Percentiles rank a stretch among this genome's conserved stretches.
phyloP scores from a whole-genome alignment of 768 basidiomycete genomes.

The Suillus plorans region DNA sequence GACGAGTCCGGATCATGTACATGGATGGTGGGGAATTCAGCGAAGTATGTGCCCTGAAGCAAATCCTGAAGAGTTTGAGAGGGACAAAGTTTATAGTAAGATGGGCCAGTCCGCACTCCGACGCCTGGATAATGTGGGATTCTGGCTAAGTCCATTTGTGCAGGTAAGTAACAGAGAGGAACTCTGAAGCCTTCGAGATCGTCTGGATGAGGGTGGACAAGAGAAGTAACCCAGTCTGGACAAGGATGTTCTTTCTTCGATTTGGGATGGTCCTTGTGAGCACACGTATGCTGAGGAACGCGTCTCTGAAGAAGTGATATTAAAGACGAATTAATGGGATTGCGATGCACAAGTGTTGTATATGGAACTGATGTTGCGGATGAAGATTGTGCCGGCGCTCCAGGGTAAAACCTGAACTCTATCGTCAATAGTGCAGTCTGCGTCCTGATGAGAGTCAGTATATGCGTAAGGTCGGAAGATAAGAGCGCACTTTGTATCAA shows the following conservation, averaged over 20 bases:
- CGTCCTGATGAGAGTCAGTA: constrained; percentile 46
- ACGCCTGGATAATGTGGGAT: constrained; percentile 7
- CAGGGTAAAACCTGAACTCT: constrained; percentile 67
- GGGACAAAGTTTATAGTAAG: constrained; percentile 60
- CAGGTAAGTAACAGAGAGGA: constrained; percentile 62
- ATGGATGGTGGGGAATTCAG: constrained; percentile 85
- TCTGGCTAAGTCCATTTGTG: constrained; percentile 31
- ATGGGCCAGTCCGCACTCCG: neutral
- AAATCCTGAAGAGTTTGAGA: constrained; percentile 43
- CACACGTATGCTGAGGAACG: constrained; percentile 25
- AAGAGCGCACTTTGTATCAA: constrained; percentile 71
- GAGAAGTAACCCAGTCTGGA: constrained; percentile 56
- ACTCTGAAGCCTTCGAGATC: constrained; percentile 54
- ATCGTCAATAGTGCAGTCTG: constrained; percentile 68
- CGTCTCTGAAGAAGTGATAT: constrained; percentile 48
- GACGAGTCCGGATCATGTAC: constrained; percentile 58
- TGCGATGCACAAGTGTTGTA: constrained; percentile 64
- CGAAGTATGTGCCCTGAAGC: constrained; percentile 64
- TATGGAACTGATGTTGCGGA: constrained; percentile 39
- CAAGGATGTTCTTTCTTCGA: constrained; percentile 44
- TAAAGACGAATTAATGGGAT: constrained; percentile 48
- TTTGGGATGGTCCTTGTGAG: constrained; percentile 33
- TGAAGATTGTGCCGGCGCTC: constrained; percentile 43
- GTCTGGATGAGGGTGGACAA: constrained; percentile 53
- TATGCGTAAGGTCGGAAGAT: constrained; percentile 12